Base-by-base conservation (phyloP, 371 early-diverging fungal species). In the Rozella allomycis region DNA sequence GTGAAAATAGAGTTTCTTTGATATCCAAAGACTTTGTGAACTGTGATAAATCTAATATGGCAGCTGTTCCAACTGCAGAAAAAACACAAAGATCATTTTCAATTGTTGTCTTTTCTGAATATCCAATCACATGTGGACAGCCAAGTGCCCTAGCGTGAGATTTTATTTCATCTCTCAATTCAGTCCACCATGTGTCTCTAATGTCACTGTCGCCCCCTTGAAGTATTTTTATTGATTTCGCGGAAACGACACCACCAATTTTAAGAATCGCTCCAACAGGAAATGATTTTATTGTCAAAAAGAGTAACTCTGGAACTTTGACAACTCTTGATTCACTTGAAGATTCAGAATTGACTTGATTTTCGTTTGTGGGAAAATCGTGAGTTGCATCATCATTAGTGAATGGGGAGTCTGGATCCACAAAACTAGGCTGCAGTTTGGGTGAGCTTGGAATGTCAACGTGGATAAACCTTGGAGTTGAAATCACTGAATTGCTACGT, bases 101-200 rank as follows among this genome's bases (percentile, higher is more conserved):
- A 26, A 78, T 65, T 4, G 58, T 53, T 7, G 55, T 50, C 1
- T 40, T 47, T 35, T 78, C 78, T 9, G 55, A 44, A 44, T 78
- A 78, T 19, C 78, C 30, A 23, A 73, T 48, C 17, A 78, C 56
- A 38, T 60, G 50, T 11, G 58, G 41, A 34, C 76, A 78, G 11
- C 63, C 58, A 7, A 74, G 42, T 1, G 53, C 42, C 26, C 57
- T 41, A 7, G 74, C 76, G 38, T 78, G 78, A 17, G 50, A 44
- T 32, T 64, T 62, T 42, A 78, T 65, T 41, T 78, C 78, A 14
- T 69, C 71, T 16, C 78, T 47, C 8, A 78, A 50, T 47, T 78
- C 78, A 7, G 50, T 40, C 73, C 74, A 78, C 77, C 78, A 78
- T 3, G 54, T 38, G 23, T 74, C 72, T 2, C 78, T 49, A 5